A percentile compares a stretch with the other conserved stretches of the same genome.
These are phyloP conservation scores for Lactarius trivialis DNA, from an alignment of 768 basidiomycete species.

Conservation along the genomic window DNA sequence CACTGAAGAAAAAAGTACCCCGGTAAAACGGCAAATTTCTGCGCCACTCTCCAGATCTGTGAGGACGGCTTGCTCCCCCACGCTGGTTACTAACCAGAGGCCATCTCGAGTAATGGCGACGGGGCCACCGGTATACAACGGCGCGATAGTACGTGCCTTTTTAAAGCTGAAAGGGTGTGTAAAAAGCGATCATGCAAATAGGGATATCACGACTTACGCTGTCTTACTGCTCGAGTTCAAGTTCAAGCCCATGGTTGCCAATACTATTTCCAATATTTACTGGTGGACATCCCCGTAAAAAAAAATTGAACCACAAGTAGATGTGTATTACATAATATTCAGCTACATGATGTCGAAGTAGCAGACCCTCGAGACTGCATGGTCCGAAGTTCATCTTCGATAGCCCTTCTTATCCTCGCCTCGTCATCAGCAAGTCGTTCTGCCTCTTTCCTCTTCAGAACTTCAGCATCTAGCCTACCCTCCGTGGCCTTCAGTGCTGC, in stretches of 20 bases:
- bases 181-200: too few species aligned
- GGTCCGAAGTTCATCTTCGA: slow-evolving; percentile 44
- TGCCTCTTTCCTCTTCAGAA: slow-evolving; percentile 48
- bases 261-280: not conserved
- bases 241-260: too few species aligned
- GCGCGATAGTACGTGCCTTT: slow-evolving; percentile 63
- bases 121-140: slow-evolving; percentile 85
- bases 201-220: slow-evolving; percentile 39
- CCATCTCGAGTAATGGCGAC: slow-evolving; percentile 77
- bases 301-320: not conserved
- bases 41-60: slow-evolving; percentile 72
- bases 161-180: slow-evolving; percentile 53
- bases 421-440: slow-evolving; percentile 49
- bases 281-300: not conserved
- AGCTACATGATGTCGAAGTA: not conserved
- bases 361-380: slow-evolving; percentile 23
- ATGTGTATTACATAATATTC: not conserved
- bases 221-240: slow-evolving; percentile 48
- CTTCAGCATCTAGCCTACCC: slow-evolving; percentile 54
- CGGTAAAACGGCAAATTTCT: slow-evolving; percentile 73
- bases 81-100: slow-evolving; percentile 72
- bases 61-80: slow-evolving; percentile 78
- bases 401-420: slow-evolving; percentile 37
- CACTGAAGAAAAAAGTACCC: slow-evolving; percentile 48
- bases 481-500: slow-evolving; percentile 50